phyloP scores from a whole-genome alignment of 2,329 filamentous ascomycete genomes.

The Hypoxylon sp. region DNA sequence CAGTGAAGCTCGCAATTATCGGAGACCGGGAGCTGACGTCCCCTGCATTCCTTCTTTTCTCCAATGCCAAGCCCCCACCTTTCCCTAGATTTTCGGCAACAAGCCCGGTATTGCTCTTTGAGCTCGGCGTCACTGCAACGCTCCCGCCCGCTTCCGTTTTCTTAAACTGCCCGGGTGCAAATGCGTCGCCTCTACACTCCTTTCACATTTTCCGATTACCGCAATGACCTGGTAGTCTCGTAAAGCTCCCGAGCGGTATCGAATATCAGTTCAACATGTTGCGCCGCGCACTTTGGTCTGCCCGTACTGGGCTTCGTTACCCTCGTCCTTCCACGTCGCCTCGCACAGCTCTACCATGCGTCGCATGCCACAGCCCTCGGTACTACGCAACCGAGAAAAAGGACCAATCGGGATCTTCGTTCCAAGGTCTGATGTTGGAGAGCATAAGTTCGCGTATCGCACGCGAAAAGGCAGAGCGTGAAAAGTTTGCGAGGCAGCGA shows the following conservation, averaged over 20 bases:
- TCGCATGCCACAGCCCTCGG: constrained; percentile 29
- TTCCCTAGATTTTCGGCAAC: background rate
- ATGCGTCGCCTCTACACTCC: background rate
- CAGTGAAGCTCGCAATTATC: too few relatives aligned
- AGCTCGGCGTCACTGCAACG: background rate
- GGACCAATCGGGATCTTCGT: constrained; percentile 51
- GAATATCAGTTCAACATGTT: constrained; percentile 34
- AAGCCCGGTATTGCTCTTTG: too few relatives aligned
- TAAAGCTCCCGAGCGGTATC: background rate
- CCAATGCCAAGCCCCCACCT: constrained; percentile 20
- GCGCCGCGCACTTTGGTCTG: constrained; percentile 35
- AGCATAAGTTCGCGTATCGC: constrained; percentile 63
- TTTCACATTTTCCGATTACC: background rate
- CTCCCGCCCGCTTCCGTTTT: background rate
- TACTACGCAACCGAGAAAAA: constrained; percentile 44
- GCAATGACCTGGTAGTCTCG: constrained; percentile 18
- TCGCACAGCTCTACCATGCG: constrained; percentile 23
- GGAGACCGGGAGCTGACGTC: constrained; percentile 3
- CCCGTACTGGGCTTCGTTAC: constrained; percentile 34
- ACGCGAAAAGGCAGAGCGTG: constrained; percentile 62
- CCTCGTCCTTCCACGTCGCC: constrained; percentile 20
- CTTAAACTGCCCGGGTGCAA: background rate
- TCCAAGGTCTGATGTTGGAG: constrained; percentile 67
- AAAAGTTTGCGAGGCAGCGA: constrained; percentile 55
- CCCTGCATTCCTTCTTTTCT: too few relatives aligned